phyloP scores from a whole-genome alignment of 441 rosid genomes.

The Mallotus japonicus region DNA sequence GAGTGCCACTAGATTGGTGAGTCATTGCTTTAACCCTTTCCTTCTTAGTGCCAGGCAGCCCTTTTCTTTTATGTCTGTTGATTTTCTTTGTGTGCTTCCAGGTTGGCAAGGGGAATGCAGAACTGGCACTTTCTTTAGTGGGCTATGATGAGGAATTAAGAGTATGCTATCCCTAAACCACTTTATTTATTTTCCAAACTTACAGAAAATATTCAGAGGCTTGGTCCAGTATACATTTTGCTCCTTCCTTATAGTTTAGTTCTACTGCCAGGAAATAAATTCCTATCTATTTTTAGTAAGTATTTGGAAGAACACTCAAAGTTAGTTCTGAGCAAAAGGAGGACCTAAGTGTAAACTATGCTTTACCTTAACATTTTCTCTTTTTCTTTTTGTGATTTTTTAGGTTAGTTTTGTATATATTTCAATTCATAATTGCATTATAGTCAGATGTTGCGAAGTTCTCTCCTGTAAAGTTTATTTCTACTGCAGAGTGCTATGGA shows the following conservation, averaged over 20 bases:
- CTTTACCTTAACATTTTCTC: background rate
- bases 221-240: background rate
- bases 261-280: background rate
- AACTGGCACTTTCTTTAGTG: slow-evolving; percentile 89
- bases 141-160: slow-evolving; percentile 74
- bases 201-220: background rate
- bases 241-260: background rate
- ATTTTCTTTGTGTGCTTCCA: slow-evolving; percentile 29
- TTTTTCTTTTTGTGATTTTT: background rate
- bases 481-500: slow-evolving; percentile 85
- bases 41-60: slow-evolving; percentile 3
- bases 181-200: background rate
- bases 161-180: slow-evolving; percentile 37
- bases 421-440: background rate
- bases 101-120: slow-evolving; percentile 95
- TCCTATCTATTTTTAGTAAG: background rate
- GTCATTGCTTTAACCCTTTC: slow-evolving; percentile 30
- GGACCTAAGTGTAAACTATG: background rate
- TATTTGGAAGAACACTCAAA: background rate
- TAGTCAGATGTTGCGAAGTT: background rate
- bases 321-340: background rate
- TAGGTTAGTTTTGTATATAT: background rate
- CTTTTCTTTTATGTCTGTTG: slow-evolving; percentile 2
- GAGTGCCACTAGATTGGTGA: slow-evolving; percentile 75
- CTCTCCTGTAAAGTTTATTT: slow-evolving; percentile 19